These are phyloP conservation scores for Chaetomium cochliodes DNA, from an alignment of 495 filamentous ascomycete species.

Conservation along the genomic window DNA sequence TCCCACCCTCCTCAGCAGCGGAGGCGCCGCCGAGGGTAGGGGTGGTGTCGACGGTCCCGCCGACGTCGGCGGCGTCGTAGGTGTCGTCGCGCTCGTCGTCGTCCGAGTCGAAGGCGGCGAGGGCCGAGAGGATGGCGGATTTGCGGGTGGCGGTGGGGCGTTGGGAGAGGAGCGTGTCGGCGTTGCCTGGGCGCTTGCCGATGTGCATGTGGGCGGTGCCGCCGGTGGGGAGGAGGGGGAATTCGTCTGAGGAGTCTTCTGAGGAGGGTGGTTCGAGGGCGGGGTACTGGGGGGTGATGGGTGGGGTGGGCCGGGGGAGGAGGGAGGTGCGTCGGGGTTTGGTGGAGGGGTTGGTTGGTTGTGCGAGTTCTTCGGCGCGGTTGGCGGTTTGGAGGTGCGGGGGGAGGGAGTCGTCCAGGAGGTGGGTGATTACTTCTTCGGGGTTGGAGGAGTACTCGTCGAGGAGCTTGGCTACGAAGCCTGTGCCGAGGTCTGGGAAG, in stretches of 20 bases:
- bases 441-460: slow-evolving; percentile 75
- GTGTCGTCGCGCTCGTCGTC: slow-evolving; percentile 98
- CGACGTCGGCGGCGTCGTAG: slow-evolving; percentile 88
- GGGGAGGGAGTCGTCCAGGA: slow-evolving; percentile 81
- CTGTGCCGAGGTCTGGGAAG: slow-evolving; percentile 84
- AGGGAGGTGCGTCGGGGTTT: slow-evolving; percentile 23
- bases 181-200: slow-evolving; percentile 66
- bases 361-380: slow-evolving; percentile 53
- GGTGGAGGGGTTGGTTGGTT: background rate
- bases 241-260: slow-evolving; percentile 60
- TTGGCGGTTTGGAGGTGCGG: slow-evolving; percentile 56
- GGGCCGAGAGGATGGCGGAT: slow-evolving; percentile 84
- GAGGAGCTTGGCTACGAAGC: slow-evolving; percentile 74
- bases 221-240: slow-evolving; percentile 65
- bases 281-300: slow-evolving; percentile 34
- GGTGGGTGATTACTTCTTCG: slow-evolving; percentile 75
- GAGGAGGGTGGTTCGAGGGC: slow-evolving; percentile 50
- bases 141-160: slow-evolving; percentile 64
- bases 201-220: slow-evolving; percentile 66
- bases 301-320: slow-evolving; percentile 43
- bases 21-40: slow-evolving; percentile 21
- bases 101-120: slow-evolving; percentile 87
- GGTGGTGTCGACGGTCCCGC: slow-evolving; percentile 71
- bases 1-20: slow-evolving; percentile 8
- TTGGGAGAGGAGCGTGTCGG: slow-evolving; percentile 57